phyloP scores from a whole-genome alignment of 495 filamentous ascomycete genomes.

The Aspergillus hancockii region DNA sequence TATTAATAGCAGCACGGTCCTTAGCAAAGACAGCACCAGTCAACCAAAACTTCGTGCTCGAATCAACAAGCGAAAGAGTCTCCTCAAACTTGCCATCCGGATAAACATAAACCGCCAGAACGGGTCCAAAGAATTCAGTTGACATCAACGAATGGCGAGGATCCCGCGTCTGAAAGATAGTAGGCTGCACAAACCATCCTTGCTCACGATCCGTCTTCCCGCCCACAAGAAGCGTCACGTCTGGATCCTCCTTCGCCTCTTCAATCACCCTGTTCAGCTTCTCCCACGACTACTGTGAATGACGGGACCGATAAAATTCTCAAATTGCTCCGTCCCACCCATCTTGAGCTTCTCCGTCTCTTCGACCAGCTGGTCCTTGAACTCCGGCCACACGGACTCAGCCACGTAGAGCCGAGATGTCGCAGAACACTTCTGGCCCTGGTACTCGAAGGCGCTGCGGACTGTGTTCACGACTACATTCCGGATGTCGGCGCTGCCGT shows the following conservation, averaged over 20 bases:
- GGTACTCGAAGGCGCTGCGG: constrained; percentile 85
- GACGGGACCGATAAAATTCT: constrained; percentile 75
- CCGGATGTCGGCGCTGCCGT: constrained; percentile 68
- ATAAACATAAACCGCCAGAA: constrained; percentile 71
- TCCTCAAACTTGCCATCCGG: constrained; percentile 57
- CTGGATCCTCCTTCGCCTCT: constrained; percentile 61
- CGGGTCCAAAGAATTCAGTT: constrained; percentile 76
- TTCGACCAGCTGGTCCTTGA: constrained; percentile 53
- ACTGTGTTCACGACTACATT: constrained; percentile 81
- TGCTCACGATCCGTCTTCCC: constrained; percentile 67
- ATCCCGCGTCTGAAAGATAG: constrained; percentile 63
- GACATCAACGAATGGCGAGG: constrained; percentile 66
- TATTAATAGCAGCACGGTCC: constrained; percentile 64
- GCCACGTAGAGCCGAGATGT: constrained; percentile 77
- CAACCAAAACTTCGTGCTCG: constrained; percentile 63
- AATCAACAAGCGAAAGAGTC: constrained; percentile 52
- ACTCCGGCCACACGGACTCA: constrained; percentile 58
- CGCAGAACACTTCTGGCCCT: constrained; percentile 88
- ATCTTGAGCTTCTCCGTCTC: constrained; percentile 42
- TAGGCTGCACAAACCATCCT: constrained; percentile 74
- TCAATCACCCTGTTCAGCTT: constrained; percentile 69
- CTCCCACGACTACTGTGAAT: constrained; percentile 73
- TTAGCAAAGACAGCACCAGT: constrained; percentile 77
- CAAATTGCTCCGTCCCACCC: constrained; percentile 61
- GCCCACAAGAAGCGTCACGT: constrained; percentile 65